Conservation (phyloP, 305 asterid species). For the Andrographis paniculata region DNA sequence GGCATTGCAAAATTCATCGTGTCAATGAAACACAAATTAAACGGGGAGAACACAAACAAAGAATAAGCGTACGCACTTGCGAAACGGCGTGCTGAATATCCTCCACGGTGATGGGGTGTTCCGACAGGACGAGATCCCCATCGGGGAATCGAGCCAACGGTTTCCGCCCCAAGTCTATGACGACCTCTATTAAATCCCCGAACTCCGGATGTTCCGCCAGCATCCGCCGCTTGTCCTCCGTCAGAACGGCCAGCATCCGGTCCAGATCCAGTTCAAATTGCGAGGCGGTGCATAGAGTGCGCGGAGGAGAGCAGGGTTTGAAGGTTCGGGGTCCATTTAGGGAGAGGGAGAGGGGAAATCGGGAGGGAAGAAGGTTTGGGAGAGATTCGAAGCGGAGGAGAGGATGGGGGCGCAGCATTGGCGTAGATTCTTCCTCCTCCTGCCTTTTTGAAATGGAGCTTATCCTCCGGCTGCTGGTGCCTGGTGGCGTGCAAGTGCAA, state of each 20-base stretch:
- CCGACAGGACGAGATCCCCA: conserved; percentile 70
- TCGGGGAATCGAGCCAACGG: conserved; percentile 89
- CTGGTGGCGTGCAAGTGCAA: no score
- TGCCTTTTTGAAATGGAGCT: no score
- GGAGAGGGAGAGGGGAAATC: conserved; percentile 8
- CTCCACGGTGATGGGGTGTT: conserved; percentile 52
- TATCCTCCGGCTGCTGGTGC: no score
- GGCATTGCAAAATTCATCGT: no score
- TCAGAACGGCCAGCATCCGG: conserved; percentile 54
- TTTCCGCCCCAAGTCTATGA: conserved; percentile 90
- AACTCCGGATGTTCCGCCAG: conserved; percentile 66
- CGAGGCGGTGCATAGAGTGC: conserved; percentile 25
- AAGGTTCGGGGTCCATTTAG: conserved; percentile 19
- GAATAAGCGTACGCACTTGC: conserved; percentile 36
- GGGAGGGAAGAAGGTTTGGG: conserved; percentile 17
- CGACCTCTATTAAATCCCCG: conserved; percentile 72
- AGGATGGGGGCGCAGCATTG: conserved; percentile 30
- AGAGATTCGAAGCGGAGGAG: conserved; percentile 28
- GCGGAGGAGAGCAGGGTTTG: conserved; percentile 22
- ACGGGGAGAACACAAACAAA: neutral
- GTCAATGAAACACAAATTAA: neutral
- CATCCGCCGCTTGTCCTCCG: conserved; percentile 78
- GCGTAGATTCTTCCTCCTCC: no score
- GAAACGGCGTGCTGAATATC: conserved; percentile 60
- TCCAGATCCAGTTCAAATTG: conserved; percentile 61